A percentile compares a stretch with the other conserved stretches of the same genome.
Conservation (phyloP, 495 filamentous ascomycete species). For the Talaromyces wortmannii region DNA sequence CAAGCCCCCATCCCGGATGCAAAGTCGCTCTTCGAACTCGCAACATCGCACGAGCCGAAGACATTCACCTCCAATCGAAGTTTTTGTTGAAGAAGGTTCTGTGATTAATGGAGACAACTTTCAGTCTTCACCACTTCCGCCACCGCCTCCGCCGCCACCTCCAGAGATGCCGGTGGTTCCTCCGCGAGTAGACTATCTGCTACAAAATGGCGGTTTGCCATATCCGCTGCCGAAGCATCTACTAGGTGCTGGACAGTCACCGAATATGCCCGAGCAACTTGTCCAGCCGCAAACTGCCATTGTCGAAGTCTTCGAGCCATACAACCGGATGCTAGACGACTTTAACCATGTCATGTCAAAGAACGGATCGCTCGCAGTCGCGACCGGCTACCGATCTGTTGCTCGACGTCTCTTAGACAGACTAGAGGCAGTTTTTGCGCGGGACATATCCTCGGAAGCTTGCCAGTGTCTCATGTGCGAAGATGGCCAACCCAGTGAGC, state of each 20-base stretch:
- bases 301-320: constrained; percentile 67
- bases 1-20: constrained; percentile 30
- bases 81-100: constrained; percentile 25
- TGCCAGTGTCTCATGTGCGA: constrained; percentile 79
- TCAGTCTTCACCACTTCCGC: constrained; percentile 31
- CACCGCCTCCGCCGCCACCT: constrained; percentile 81
- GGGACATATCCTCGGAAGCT: constrained; percentile 77
- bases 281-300: constrained; percentile 35
- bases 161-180: constrained; percentile 57
- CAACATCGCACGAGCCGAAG: constrained; percentile 5
- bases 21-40: constrained; percentile 29
- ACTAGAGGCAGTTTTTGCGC: constrained; percentile 85
- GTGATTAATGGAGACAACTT: constrained; percentile 31
- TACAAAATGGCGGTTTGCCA: constrained; percentile 76
- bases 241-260: constrained; percentile 35
- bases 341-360: constrained; percentile 74
- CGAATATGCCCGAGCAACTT: constrained; percentile 33
- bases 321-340: constrained; percentile 74
- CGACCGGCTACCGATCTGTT: constrained; percentile 90
- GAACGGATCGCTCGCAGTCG: constrained; percentile 87
- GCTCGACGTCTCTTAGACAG: constrained; percentile 91
- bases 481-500: constrained; percentile 42
- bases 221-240: constrained; percentile 59
- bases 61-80: constrained; percentile 24
- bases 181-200: constrained; percentile 81